phyloP scores from a whole-genome alignment of 768 basidiomycete genomes.

The Symmetrospora coprosmae region DNA sequence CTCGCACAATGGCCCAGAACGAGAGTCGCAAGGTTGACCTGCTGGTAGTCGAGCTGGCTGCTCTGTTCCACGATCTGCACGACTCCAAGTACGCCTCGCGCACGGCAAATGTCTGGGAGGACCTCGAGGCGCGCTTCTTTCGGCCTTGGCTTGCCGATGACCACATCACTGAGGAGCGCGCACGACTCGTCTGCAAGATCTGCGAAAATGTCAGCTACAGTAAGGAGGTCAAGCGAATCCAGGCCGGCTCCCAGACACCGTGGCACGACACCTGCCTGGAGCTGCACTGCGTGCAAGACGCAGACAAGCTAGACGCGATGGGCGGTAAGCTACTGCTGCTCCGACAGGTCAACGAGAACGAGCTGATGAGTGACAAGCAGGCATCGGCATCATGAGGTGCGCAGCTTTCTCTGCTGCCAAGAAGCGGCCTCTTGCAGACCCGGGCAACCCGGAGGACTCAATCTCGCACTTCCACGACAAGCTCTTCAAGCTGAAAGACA shows the following conservation, averaged over 20 bases:
- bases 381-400: constrained; percentile 29
- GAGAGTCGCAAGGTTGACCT: constrained; percentile 8
- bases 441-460: constrained; percentile 10
- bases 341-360: no score
- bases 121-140: constrained; percentile 8
- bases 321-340: no score
- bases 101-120: neutral
- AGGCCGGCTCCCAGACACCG: neutral
- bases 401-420: constrained; percentile 27
- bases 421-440: constrained; percentile 5
- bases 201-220: constrained; percentile 19
- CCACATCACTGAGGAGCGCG: neutral
- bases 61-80: constrained; percentile 30
- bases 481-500: constrained; percentile 26
- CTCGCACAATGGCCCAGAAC: neutral
- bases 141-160: neutral
- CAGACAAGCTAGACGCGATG: constrained; percentile 23
- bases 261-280: constrained; percentile 19
- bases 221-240: constrained; percentile 22
- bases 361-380: no score
- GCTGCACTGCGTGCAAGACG: constrained; percentile 25
- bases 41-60: constrained; percentile 28
- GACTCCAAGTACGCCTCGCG: constrained; percentile 27
- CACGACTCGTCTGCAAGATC: constrained; percentile 4
- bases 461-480: constrained; percentile 32